These are phyloP conservation scores for Cadophora luteo-olivacea DNA, from an alignment of 2,329 filamentous ascomycete genomes.

Conservation along the genomic window DNA sequence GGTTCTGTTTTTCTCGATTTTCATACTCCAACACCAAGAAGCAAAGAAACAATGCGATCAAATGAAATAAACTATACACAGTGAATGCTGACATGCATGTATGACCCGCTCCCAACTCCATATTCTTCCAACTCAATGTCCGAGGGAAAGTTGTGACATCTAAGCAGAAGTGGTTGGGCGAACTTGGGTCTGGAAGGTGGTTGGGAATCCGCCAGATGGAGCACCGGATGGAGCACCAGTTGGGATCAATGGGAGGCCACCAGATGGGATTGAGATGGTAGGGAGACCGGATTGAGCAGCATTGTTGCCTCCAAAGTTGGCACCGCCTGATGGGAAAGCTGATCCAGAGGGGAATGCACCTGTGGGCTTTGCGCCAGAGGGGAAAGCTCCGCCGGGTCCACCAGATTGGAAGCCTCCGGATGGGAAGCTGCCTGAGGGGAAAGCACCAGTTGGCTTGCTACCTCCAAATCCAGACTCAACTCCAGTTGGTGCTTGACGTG, in stretches of 20 bases:
- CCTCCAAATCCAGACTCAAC: too few relatives aligned
- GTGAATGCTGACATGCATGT: slow-evolving; percentile 3
- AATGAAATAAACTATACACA: neutral
- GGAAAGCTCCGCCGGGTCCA: too few relatives aligned
- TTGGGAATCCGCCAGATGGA: neutral
- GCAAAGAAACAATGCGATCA: neutral
- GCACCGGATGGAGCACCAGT: neutral
- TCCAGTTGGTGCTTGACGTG: too few relatives aligned
- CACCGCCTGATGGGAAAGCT: neutral
- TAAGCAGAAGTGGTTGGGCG: slow-evolving; percentile 4
- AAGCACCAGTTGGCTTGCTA: too few relatives aligned
- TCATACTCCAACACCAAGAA: neutral
- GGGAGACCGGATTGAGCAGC: neutral
- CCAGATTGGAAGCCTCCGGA: too few relatives aligned
- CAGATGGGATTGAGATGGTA: slow-evolving; percentile 7
- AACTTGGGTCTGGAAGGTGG: slow-evolving; percentile 7
- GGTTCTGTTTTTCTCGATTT: slow-evolving; percentile 7
- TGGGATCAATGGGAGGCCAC: neutral
- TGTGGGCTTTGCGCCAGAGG: neutral
- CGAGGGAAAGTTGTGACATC: neutral
- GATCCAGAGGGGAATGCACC: slow-evolving; percentile 5
- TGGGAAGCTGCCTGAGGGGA: too few relatives aligned
- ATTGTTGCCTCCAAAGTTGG: neutral
- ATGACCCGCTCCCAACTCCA: neutral
- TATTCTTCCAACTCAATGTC: neutral